phyloP scores from a whole-genome alignment of 2,329 filamentous ascomycete genomes.

The Tothia fuscella region DNA sequence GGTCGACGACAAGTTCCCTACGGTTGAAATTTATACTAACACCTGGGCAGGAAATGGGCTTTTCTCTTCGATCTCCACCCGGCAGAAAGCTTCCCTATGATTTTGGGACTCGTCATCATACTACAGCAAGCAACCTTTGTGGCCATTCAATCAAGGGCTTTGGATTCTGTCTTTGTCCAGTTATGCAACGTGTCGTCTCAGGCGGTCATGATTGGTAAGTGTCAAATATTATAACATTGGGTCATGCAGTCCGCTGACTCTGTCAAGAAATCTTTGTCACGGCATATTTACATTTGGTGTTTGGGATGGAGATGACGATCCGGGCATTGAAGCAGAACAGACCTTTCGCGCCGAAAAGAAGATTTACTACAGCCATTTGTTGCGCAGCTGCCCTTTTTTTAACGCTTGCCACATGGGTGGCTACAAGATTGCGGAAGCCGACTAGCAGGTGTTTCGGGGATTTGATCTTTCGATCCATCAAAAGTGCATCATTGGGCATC shows the following conservation, averaged over 20 bases:
- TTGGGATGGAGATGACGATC: slow-evolving; percentile 49
- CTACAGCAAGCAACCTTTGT: slow-evolving; percentile 27
- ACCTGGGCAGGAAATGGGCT: slow-evolving; percentile 20
- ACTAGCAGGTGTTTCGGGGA: slow-evolving; percentile 53
- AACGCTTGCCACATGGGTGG: slow-evolving; percentile 44
- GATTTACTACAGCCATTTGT: slow-evolving; percentile 49
- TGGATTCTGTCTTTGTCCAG: slow-evolving; percentile 25
- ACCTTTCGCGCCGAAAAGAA: slow-evolving; percentile 44
- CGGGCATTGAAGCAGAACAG: slow-evolving; percentile 43
- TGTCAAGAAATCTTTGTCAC: slow-evolving; percentile 51
- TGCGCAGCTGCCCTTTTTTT: slow-evolving; percentile 39
- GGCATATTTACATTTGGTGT: slow-evolving; percentile 53
- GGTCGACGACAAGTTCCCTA: slow-evolving; percentile 10
- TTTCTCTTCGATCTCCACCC: slow-evolving; percentile 26
- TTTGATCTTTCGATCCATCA: slow-evolving; percentile 54
- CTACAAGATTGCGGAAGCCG: slow-evolving; percentile 44
- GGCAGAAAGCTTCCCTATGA: slow-evolving; percentile 29
- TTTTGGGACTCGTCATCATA: slow-evolving; percentile 25
- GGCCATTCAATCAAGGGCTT: slow-evolving; percentile 25
- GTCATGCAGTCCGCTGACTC: not conserved
- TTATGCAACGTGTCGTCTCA: slow-evolving; percentile 24
- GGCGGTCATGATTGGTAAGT: slow-evolving; percentile 28
- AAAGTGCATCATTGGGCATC: slow-evolving; percentile 48
- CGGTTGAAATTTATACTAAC: slow-evolving; percentile 10
- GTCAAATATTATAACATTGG: not conserved